Evolutionary conservation across 306 rosid genomes (phyloP).

Genomic region (Cicer chorassanicum): DNA sequence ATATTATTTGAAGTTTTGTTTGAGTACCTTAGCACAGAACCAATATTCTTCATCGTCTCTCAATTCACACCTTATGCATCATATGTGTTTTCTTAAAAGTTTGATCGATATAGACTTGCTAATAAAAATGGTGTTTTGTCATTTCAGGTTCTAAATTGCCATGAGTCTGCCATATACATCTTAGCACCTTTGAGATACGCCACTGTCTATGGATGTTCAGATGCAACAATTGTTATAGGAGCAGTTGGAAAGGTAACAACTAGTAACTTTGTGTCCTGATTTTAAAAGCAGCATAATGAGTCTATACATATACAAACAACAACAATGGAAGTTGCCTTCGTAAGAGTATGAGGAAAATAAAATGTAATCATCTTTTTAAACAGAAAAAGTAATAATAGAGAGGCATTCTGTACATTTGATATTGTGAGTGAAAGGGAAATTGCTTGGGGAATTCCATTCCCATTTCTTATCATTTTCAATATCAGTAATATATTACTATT

Average conservation of each 20-base stretch:
- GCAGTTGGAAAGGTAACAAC: constrained; percentile 97
- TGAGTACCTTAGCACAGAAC: neutral
- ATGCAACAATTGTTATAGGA: constrained; percentile 90
- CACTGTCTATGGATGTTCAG: constrained; percentile 95
- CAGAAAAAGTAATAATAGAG: neutral
- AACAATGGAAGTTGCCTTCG: constrained; percentile 41
- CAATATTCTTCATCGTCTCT: constrained; percentile 7
- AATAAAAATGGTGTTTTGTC: constrained; percentile 37
- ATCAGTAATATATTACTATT: neutral
- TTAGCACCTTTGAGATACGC: constrained; percentile 94
- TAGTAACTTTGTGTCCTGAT: constrained; percentile 32
- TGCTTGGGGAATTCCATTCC: neutral
- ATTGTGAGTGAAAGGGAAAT: constrained; percentile 8
- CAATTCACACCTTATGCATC: constrained; percentile 32
- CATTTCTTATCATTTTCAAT: neutral
- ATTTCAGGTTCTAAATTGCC: constrained; percentile 90
- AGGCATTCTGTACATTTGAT: constrained; percentile 1
- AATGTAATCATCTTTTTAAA: neutral
- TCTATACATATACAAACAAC: constrained; percentile 13
- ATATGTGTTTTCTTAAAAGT: constrained; percentile 7
- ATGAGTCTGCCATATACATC: constrained; percentile 74
- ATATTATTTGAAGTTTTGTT: constrained; percentile 28
- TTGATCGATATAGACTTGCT: constrained; percentile 26
- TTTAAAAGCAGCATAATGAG: constrained; percentile 21
- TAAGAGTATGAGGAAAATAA: constrained; percentile 8